Base-by-base conservation (phyloP, 202 grass and related monocot genomes). In the Elaeis oleifera region DNA sequence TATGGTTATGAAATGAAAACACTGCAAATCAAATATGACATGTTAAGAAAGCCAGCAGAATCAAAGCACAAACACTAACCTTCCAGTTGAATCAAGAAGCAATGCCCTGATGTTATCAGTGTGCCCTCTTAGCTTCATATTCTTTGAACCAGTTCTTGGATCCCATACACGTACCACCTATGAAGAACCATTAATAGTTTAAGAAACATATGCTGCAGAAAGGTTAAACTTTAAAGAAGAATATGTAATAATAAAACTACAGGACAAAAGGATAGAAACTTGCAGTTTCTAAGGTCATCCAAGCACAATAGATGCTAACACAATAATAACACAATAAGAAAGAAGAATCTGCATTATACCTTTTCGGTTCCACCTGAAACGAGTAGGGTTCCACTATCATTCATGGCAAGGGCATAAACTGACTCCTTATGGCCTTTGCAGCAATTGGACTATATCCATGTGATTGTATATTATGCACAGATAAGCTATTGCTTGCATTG, bases 351-450 rank as follows among this genome's bases (percentile, higher is more conserved):
- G 59, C 68, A 59, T 50, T 54, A 65, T 79, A 97, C 88, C 84
- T 92, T 99, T 67, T 99, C 88, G 51, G 94, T 99, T 70, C 94
- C 94, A 80, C 94, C 88, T 78, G 94, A 99, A 59, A 99, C 85
- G 64, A 99, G 82, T 25, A 92, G 55, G 18, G 61, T 89, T 78
- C 94, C 88, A 65, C 72, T 71, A 72, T 89, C 87, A 74, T 92
- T 99, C 94, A 99, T 99, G 24, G 88, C 85, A 32, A 99, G 60
- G 15, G 88, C 83, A 89, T 99, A 99, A 78, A 99, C 94, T 81
- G 88, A 99, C 69, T 99, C 94, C 68, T 99, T 94, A 60, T 99
- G 88, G 50, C 85, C 88, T 80, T 94, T 28, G 82, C 94, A 6
- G 77, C 54, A 64, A 84, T 82, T 67, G 94, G 94, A 79, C 70